These are phyloP conservation scores for Metschnikowia lachancei DNA, from an alignment of 805 yeast species.

Conservation along the genomic window DNA sequence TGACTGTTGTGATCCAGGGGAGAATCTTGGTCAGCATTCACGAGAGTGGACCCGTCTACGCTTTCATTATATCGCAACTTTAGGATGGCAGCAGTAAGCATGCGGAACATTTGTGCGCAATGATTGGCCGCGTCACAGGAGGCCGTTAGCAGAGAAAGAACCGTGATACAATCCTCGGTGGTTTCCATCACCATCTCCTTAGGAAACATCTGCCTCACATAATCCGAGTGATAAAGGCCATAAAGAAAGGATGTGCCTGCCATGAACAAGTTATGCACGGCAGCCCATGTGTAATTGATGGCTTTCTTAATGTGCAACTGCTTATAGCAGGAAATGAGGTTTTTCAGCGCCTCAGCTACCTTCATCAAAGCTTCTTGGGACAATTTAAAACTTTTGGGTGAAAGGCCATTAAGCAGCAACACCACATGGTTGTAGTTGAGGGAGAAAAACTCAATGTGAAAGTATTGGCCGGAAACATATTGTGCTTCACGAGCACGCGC, in stretches of 20 bases:
- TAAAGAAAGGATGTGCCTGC: constrained; percentile 84
- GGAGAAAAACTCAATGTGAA: constrained; percentile 65
- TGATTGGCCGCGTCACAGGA: constrained; percentile 75
- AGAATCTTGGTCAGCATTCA: not conserved
- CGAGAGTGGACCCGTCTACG: constrained; percentile 5
- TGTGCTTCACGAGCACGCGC: constrained; percentile 46
- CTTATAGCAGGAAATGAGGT: constrained; percentile 61
- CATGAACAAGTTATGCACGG: constrained; percentile 83
- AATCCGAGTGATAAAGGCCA: constrained; percentile 67
- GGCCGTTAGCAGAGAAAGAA: constrained; percentile 59
- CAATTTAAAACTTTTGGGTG: constrained; percentile 63
- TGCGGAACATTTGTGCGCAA: constrained; percentile 70
- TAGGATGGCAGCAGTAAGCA: constrained; percentile 67
- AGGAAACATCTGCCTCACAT: constrained; percentile 45
- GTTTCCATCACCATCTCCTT: constrained; percentile 45
- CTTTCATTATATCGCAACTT: constrained; percentile 47
- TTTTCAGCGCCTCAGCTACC: constrained; percentile 62
- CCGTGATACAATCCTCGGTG: constrained; percentile 54
- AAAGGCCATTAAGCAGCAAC: constrained; percentile 69
- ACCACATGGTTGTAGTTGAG: constrained; percentile 76
- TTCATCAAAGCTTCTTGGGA: constrained; percentile 51
- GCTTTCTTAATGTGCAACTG: constrained; percentile 53
- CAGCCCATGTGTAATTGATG: constrained; percentile 89
- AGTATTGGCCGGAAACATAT: constrained; percentile 66
- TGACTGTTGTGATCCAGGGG: not conserved